Percentiles rank a stretch among this genome's conserved stretches.
These are phyloP conservation scores for Gelatoporia subvermispora DNA, from an alignment of 768 basidiomycete species.

Conservation along the genomic window DNA sequence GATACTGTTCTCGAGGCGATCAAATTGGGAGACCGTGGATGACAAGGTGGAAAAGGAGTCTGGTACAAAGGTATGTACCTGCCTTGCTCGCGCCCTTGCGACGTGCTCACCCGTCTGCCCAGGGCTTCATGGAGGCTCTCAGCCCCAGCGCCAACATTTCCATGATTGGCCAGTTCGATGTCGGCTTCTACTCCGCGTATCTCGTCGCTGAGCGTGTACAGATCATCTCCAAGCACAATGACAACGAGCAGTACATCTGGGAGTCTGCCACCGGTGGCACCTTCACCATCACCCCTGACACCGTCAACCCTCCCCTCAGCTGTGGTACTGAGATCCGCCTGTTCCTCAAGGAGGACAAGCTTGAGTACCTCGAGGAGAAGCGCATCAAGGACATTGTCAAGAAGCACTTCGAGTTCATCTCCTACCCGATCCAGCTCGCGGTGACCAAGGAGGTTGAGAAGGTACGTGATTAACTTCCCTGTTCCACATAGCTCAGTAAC, in stretches of 20 bases:
- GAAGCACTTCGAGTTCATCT: slow-evolving; percentile 99
- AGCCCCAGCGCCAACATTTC: slow-evolving; percentile 84
- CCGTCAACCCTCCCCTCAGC: slow-evolving; percentile 81
- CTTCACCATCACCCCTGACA: slow-evolving; percentile 96
- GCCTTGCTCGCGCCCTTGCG: background rate
- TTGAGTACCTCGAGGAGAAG: slow-evolving; percentile 99
- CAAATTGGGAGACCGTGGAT: no score
- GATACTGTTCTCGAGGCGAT: no score
- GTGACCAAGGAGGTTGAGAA: slow-evolving; percentile 99
- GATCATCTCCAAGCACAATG: slow-evolving; percentile 99
- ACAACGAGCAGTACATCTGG: slow-evolving; percentile 99
- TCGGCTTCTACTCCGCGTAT: slow-evolving; percentile 99
- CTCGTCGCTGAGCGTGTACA: slow-evolving; percentile 98
- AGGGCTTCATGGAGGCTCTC: slow-evolving; percentile 99
- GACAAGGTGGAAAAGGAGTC: no score
- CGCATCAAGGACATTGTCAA: slow-evolving; percentile 99
- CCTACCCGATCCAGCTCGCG: slow-evolving; percentile 97
- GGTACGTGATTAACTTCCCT: slow-evolving; percentile 42
- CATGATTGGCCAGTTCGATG: slow-evolving; percentile 99
- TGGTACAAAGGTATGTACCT: slow-evolving; percentile 71
- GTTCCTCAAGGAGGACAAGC: slow-evolving; percentile 96
- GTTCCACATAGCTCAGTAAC: background rate
- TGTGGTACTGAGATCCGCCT: slow-evolving; percentile 93
- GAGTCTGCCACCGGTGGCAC: slow-evolving; percentile 99
- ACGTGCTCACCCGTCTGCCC: slow-evolving; percentile 3